phyloP scores from a whole-genome alignment of 139 green algal genomes.

The Coccomyxa sp. region DNA sequence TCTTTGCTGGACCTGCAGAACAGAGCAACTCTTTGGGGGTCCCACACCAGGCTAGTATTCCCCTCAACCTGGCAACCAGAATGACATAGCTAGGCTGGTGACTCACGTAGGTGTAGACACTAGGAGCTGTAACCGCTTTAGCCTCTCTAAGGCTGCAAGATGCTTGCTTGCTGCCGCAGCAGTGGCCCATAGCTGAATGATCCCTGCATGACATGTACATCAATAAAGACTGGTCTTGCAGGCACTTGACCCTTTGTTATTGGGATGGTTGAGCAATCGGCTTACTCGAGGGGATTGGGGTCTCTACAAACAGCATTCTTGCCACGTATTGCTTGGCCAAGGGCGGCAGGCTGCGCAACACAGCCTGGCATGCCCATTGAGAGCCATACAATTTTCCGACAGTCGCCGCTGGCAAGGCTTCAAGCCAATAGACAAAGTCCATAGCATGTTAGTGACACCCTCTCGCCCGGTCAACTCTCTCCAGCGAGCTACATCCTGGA shows the following conservation, averaged over 20 bases:
- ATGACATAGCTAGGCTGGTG: not conserved
- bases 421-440: conserved; percentile 52
- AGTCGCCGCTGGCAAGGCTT: conserved; percentile 25
- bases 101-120: not conserved
- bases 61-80: not conserved
- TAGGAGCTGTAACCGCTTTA: conserved; percentile 29
- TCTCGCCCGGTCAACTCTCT: too few species aligned
- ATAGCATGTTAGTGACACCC: too few species aligned
- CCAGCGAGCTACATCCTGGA: too few species aligned
- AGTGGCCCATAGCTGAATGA: conserved; percentile 23
- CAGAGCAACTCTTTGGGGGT: not conserved
- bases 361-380: conserved; percentile 62
- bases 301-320: conserved; percentile 53
- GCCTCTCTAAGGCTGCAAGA: conserved; percentile 18
- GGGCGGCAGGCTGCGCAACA: conserved; percentile 65
- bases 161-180: conserved; percentile 17
- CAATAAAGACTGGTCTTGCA: not conserved
- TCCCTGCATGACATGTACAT: conserved; percentile 12
- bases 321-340: conserved; percentile 67
- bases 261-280: too few species aligned
- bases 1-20: not conserved
- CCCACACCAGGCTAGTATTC: not conserved
- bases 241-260: not conserved
- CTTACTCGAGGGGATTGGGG: too few species aligned
- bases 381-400: conserved; percentile 49